Evolutionary conservation across 2,329 filamentous ascomycete species (phyloP), one percentile per base, ranked within the genome.

Genomic region (Cladosporium sp.): DNA sequence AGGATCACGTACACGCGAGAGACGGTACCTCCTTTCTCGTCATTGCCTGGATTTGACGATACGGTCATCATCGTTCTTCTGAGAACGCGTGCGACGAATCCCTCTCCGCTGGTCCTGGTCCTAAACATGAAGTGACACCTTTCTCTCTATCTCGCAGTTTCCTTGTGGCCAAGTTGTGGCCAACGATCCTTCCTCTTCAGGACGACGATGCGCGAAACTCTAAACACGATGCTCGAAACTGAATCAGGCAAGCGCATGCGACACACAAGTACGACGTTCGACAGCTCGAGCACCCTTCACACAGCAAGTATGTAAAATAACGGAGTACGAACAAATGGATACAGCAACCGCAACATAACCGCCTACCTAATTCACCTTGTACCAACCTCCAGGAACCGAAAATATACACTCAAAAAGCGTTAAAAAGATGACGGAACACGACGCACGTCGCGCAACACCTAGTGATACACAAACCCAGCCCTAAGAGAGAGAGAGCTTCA

Each of bases 371-470:
- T 6, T 23, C 39, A 23, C n/a, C 39, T 11, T 3, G 6, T n/a
- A 46, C 3, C 8, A 3, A 11, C 3, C n/a, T 21, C 10, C 3
- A 46, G 8, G n/a, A 46, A 46, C n/a, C n/a, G 16, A 3, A 23
- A 2, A 4, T n/a, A n/a, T n/a, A n/a, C n/a, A n/a, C n/a, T 11
- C 14, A 6, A 6, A 21, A n/a, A 11, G n/a, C n/a, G 0, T 5
- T 11, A 8, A 13, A 7, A 10, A 21, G 39, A 21, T 46, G 39
- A 21, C 39, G 39, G 39, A 21, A 46, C n/a, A 46, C 39, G 13
- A 5, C 39, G 16, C 39, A 23, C 39, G n/a, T n/a, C 13, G 39
- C 39, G n/a, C n/a, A 46, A 46, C n/a, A 46, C 18, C n/a, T 43
- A n/a, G 18, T n/a, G 36, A 8, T n/a, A 3, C 36, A 43, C 18